Evolutionary conservation across 495 filamentous ascomycete genomes (phyloP), one percentile per base, ranked within the genome.

Genomic region (Aspergillus nanangensis): DNA sequence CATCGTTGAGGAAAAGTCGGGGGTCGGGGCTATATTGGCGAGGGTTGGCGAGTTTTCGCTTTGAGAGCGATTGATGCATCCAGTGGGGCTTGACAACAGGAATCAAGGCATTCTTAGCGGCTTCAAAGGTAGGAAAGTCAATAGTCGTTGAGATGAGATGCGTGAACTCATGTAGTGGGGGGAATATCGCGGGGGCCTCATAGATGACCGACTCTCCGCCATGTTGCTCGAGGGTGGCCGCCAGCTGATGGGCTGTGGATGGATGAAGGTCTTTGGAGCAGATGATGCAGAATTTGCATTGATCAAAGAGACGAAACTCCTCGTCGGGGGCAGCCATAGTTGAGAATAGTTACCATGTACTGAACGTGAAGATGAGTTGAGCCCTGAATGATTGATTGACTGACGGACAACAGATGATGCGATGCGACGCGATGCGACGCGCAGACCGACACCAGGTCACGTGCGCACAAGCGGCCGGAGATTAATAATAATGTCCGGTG

Each of bases 11-110:
- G 64, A 95, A 90, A 50, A 95, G 81, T 31, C 83, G 75, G 7
- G 93, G 91, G 55, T 99, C 94, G 0, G 93, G 93, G 33, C 84
- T 96, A 56, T 82, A 94, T 15, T 87, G 86, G 20, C 92, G 79
- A 13, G 88, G 76, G 50, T 88, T 90, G 35, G 82, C 81, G n/a
- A 84, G 65, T 52, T 84, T 87, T 14, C 68, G 68, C 51, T 86
- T 90, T 2, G 70, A 52, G 10, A 95, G 53, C 10, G 83, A 88
- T 14, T 69, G 67, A 3, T 75, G 74, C 44, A 95, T 76, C 93
- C 93, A 99, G 40, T 78, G 74, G 5, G 89, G 79, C 43, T 80
- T 91, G 7, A 97, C 84, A 3, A 96, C 84, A n/a, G 87, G 81
- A 21, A 89, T 85, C 70, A 95, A 81, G 35, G 78, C 67, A 38